These are phyloP conservation scores for Aquilaria yunnanensis DNA, from an alignment of 345 rosid species.

Conservation along the genomic window DNA sequence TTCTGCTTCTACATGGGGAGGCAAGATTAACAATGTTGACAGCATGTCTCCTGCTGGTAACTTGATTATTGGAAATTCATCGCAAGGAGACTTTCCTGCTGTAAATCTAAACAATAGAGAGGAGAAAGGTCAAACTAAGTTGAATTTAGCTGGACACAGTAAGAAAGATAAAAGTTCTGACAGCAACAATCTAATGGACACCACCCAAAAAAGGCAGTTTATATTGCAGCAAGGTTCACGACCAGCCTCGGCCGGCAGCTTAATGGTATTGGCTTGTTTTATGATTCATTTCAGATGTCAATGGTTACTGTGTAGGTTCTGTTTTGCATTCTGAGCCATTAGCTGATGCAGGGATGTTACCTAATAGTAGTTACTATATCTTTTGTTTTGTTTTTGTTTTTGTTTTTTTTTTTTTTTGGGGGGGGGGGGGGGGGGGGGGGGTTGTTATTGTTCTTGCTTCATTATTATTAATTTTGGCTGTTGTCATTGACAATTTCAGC, in stretches of 20 bases:
- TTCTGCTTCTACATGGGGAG: conserved; percentile 23
- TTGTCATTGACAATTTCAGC: conserved; percentile 22
- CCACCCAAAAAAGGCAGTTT: conserved; percentile 26
- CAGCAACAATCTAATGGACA: conserved; percentile 13
- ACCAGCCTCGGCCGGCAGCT: conserved; percentile 26
- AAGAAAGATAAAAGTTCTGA: conserved; percentile 31
- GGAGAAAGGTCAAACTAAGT: conserved; percentile 20
- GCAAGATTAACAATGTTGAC: conserved; percentile 22
- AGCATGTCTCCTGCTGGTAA: conserved; percentile 14
- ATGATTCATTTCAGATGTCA: not conserved
- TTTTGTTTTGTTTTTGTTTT: not conserved
- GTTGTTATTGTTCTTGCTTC: not conserved
- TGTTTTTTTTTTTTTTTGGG: not conserved
- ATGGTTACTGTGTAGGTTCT: not conserved
- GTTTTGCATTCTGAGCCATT: not conserved
- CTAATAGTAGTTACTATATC: not conserved
- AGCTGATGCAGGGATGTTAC: not conserved
- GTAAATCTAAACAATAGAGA: conserved; percentile 27
- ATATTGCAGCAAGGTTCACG: conserved; percentile 26
- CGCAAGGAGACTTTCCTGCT: conserved; percentile 26
- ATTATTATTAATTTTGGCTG: not conserved
- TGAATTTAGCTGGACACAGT: conserved; percentile 12
- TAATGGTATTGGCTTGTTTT: conserved; percentile 33
- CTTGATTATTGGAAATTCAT: conserved; percentile 18
- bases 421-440: no score